Base-by-base conservation (phyloP, 768 basidiomycete genomes). In the Candolleomyces aberdarensis region DNA sequence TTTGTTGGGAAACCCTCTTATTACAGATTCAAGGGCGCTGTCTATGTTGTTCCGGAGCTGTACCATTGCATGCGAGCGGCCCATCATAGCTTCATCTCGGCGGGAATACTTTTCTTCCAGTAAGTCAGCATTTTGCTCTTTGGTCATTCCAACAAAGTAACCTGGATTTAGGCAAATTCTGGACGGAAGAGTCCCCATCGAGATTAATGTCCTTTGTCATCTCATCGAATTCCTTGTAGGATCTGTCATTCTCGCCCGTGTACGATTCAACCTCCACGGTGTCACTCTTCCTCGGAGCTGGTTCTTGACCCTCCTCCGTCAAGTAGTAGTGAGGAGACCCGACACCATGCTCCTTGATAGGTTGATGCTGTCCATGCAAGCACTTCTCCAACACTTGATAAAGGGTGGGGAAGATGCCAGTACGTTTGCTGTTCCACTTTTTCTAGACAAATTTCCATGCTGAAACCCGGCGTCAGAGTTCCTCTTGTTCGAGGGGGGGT, bases 211-310 rank as follows among this genome's bases (percentile, higher is more conserved):
- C n/a, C n/a, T n/a, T n/a, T n/a, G n/a, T n/a, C n/a, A n/a, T n/a
- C n/a, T 80, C 46, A 59, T 85, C 17, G 87, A 88, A 32, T 69
- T 70, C n/a, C 66, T 88, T 3, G 77, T 80, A 49, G 75, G 74
- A 7, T 74, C 73, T 14, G 65, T 77, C 5, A 70, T 82, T 5
- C 57, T 87, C 2, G 66, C 70, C 58, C 63, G 65, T 31, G 43
- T 62, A 13, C 20, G n/a, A 3, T 47, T 64, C 48, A 49, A 63
- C 15, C 67, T 85, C 0, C 80, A 87, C 65, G 72, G 75, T 15
- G 63, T 84, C 29, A 78, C 80, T 5, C 74, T 88, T 39, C 87
- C 87, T 0, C 77, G 77, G 1, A 80, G 77, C 56, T 88, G 85
- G 85, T 65, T 85, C 19, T 39, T 72, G 15, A 60, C 62, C 17